Conservation (phyloP, 768 basidiomycete species). For the Inosperma sp. region DNA sequence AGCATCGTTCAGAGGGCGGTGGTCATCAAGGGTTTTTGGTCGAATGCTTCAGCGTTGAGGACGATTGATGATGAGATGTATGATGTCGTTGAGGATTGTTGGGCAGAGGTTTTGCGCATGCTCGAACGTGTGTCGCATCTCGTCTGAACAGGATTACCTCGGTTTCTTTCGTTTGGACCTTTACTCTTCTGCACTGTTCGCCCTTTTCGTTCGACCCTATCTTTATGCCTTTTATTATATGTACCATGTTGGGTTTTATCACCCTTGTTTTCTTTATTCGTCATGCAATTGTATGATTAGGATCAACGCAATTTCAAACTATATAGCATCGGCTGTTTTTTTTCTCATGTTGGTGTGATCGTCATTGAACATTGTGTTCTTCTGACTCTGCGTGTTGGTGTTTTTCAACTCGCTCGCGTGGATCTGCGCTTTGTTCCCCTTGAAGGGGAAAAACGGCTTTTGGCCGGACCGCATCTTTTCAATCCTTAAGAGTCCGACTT, state of each 20-base stretch:
- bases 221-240: constrained; percentile 12
- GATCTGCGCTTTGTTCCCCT: too few species aligned
- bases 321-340: background rate
- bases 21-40: constrained; percentile 15
- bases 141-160: constrained; percentile 4
- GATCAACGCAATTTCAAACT: background rate
- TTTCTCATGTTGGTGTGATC: background rate
- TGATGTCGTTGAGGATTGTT: constrained; percentile 13
- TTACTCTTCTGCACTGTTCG: background rate
- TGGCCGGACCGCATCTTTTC: too few species aligned
- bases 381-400: too few species aligned
- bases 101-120: constrained; percentile 7
- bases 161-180: background rate
- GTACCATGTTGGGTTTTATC: constrained; percentile 7
- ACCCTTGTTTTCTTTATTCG: constrained; percentile 2
- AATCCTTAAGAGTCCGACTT: too few species aligned
- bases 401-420: too few species aligned
- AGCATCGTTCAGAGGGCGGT: constrained; percentile 6
- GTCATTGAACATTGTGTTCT: background rate
- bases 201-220: constrained; percentile 1
- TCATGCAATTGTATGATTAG: constrained; percentile 17
- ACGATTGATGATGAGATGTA: constrained; percentile 12
- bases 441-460: too few species aligned
- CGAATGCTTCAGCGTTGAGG: constrained; percentile 16
- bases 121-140: constrained; percentile 6